Evolutionary conservation across 2,329 filamentous ascomycete genomes (phyloP).

Genomic region (Diaporthe vexans): DNA sequence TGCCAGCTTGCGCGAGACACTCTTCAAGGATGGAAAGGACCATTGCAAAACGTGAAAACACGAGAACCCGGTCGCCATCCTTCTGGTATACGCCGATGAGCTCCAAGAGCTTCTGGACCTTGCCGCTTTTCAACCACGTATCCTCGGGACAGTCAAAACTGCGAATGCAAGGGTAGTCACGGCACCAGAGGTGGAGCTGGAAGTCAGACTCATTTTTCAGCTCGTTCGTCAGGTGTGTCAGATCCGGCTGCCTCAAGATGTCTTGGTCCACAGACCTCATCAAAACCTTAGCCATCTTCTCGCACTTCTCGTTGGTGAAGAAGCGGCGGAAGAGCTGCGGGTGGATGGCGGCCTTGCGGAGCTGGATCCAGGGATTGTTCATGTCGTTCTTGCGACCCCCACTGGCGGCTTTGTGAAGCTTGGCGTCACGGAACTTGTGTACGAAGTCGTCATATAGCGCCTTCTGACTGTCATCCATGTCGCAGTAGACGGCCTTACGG

Average conservation of each 20-base stretch:
- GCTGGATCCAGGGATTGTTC: slow-evolving; percentile 87
- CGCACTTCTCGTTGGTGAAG: slow-evolving; percentile 81
- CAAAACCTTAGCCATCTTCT: slow-evolving; percentile 83
- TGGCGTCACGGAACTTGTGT: slow-evolving; percentile 73
- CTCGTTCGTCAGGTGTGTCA: slow-evolving; percentile 67
- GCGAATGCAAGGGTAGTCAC: slow-evolving; percentile 68
- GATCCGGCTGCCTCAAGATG: slow-evolving; percentile 66
- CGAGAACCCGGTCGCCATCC: slow-evolving; percentile 87
- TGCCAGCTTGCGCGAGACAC: slow-evolving; percentile 79
- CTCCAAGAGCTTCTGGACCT: slow-evolving; percentile 84
- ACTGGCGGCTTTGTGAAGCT: slow-evolving; percentile 72
- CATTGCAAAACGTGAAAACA: slow-evolving; percentile 95
- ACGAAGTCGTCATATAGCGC: slow-evolving; percentile 78
- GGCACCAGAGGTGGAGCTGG: slow-evolving; percentile 75
- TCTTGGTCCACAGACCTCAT: slow-evolving; percentile 75
- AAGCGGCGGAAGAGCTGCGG: slow-evolving; percentile 87
- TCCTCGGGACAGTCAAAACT: slow-evolving; percentile 67
- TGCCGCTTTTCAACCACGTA: slow-evolving; percentile 78
- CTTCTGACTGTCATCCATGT: slow-evolving; percentile 80
- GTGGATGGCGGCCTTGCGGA: slow-evolving; percentile 93
- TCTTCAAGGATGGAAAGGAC: slow-evolving; percentile 92
- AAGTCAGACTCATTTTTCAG: slow-evolving; percentile 73
- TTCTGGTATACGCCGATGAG: slow-evolving; percentile 80
- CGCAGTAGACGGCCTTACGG: slow-evolving; percentile 83
- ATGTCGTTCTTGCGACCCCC: slow-evolving; percentile 67